Conservation (phyloP, 768 basidiomycete species). For the Kwoniella pini region DNA sequence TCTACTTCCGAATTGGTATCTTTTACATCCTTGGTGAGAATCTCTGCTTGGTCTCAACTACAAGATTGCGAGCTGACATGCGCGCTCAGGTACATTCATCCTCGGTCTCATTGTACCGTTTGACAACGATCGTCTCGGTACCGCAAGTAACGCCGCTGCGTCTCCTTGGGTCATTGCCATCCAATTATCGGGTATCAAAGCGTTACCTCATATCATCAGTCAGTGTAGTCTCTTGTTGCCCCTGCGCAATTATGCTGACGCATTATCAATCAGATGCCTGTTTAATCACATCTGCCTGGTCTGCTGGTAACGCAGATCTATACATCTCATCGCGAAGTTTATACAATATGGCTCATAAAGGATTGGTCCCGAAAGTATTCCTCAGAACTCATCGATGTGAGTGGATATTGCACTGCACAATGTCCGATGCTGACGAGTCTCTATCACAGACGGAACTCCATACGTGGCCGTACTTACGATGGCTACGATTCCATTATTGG, state of each 20-base stretch:
- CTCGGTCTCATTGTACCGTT: constrained; percentile 72
- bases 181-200: constrained; percentile 68
- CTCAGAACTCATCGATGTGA: constrained; percentile 46
- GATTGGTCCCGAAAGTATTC: constrained; percentile 21
- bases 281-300: constrained; percentile 19
- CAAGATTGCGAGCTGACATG: neutral
- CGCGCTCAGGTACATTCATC: constrained; percentile 61
- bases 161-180: constrained; percentile 86
- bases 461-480: constrained; percentile 13
- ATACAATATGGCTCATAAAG: constrained; percentile 16
- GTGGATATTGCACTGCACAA: constrained; percentile 26
- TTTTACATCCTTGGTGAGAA: constrained; percentile 57
- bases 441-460: constrained; percentile 3
- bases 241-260: neutral
- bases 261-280: constrained; percentile 11
- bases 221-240: neutral
- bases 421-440: neutral
- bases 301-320: constrained; percentile 17
- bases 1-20: constrained; percentile 75
- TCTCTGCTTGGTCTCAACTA: neutral
- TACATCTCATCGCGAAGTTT: constrained; percentile 17
- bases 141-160: constrained; percentile 60
- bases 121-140: constrained; percentile 53
- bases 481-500: constrained; percentile 44
- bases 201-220: constrained; percentile 47